Conservation (phyloP, 2,329 filamentous ascomycete species). For the Coniochaeta sp. region DNA sequence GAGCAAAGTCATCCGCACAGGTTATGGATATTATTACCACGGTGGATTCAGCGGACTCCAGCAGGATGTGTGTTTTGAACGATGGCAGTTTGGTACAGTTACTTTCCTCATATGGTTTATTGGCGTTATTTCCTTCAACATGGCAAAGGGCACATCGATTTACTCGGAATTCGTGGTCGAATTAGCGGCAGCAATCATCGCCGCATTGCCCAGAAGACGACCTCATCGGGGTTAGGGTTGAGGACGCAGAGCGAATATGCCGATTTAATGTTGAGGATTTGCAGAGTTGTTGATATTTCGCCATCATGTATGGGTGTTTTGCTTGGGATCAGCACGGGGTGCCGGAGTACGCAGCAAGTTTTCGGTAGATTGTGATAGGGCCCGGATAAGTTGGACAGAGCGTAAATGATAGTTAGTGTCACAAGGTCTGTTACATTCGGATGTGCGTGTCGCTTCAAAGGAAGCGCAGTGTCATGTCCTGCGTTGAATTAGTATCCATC, state of each 20-base stretch:
- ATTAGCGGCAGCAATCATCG: background rate
- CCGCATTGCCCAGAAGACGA: background rate
- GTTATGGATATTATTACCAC: conserved; percentile 1
- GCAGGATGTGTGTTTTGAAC: background rate
- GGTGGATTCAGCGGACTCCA: background rate
- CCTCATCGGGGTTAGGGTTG: background rate
- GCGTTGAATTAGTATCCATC: background rate
- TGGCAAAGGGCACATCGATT: background rate
- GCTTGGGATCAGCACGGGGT: background rate
- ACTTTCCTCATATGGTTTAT: background rate
- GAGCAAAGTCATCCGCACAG: background rate
- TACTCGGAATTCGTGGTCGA: background rate
- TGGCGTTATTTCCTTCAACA: background rate
- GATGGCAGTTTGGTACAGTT: background rate
- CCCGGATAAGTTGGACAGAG: conserved; percentile 1
- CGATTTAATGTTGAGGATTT: background rate
- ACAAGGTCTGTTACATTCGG: background rate
- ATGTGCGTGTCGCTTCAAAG: background rate
- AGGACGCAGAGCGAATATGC: background rate
- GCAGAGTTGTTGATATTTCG: background rate
- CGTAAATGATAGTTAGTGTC: background rate
- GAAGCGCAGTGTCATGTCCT: background rate
- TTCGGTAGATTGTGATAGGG: background rate
- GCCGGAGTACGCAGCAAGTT: background rate
- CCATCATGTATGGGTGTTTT: background rate